phyloP scores from a whole-genome alignment of 2,329 filamentous ascomycete genomes.

The Fusarium nelsonii region DNA sequence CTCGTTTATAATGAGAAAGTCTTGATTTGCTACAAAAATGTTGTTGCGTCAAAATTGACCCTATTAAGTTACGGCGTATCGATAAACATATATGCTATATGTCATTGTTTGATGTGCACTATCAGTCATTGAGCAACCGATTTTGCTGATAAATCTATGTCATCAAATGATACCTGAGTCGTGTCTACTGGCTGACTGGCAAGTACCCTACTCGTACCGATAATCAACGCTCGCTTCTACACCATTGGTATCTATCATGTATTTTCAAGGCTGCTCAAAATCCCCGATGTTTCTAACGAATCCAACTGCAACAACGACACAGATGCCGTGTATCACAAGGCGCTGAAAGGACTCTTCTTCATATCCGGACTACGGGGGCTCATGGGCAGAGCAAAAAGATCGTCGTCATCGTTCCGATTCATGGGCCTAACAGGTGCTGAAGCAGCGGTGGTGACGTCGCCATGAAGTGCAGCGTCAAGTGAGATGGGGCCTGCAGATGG shows the following conservation, averaged over 20 bases:
- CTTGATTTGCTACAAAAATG: neutral
- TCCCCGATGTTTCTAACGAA: neutral
- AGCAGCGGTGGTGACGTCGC: slow-evolving; percentile 33
- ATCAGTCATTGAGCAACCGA: neutral
- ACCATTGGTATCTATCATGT: slow-evolving; percentile 37
- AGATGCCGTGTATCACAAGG: slow-evolving; percentile 50
- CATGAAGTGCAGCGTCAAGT: slow-evolving; percentile 51
- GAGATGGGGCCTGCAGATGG: slow-evolving; percentile 48
- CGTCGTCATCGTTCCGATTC: slow-evolving; percentile 69
- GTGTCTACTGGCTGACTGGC: neutral
- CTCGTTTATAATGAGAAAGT: neutral
- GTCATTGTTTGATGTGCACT: neutral
- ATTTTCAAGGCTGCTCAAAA: slow-evolving; percentile 3
- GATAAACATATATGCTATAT: neutral
- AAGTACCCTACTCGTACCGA: neutral
- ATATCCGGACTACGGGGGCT: slow-evolving; percentile 89
- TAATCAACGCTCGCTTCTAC: slow-evolving; percentile 33
- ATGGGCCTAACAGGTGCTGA: slow-evolving; percentile 37
- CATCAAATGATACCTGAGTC: neutral
- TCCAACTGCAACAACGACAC: neutral
- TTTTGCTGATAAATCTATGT: neutral
- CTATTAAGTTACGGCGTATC: slow-evolving; percentile 1
- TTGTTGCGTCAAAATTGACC: neutral
- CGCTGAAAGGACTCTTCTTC: slow-evolving; percentile 82
- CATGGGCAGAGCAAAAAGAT: slow-evolving; percentile 87